phyloP scores from a whole-genome alignment of 2,329 filamentous ascomycete species.

The Mycocentrospora acerina region DNA sequence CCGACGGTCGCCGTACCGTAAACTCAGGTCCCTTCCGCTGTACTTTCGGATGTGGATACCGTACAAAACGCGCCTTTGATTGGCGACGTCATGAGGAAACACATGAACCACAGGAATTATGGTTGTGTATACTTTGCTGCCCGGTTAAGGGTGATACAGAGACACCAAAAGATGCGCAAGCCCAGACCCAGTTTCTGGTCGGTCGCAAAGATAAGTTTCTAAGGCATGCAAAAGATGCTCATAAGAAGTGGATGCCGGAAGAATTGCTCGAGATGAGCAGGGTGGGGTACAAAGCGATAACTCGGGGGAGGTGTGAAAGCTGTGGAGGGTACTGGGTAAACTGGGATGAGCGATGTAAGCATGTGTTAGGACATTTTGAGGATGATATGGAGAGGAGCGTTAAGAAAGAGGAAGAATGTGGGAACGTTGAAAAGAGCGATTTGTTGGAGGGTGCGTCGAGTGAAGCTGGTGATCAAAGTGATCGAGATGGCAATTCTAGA shows the following conservation, averaged over 20 bases:
- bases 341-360: slow-evolving; percentile 27
- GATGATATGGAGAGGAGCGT: slow-evolving; percentile 8
- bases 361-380: slow-evolving; percentile 24
- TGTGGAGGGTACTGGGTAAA: slow-evolving; percentile 10
- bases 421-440: not conserved
- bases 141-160: slow-evolving; percentile 4
- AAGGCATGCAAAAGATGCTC: slow-evolving; percentile 18
- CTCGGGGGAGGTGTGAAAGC: slow-evolving; percentile 12
- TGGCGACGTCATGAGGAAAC: slow-evolving; percentile 33
- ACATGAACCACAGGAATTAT: slow-evolving; percentile 29
- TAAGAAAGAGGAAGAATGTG: slow-evolving; percentile 2
- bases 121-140: slow-evolving; percentile 21
- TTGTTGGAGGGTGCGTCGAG: not conserved
- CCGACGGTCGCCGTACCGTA: slow-evolving; percentile 23
- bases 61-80: slow-evolving; percentile 24
- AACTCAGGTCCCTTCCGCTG: slow-evolving; percentile 24
- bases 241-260: slow-evolving; percentile 12
- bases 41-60: slow-evolving; percentile 28
- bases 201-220: slow-evolving; percentile 29
- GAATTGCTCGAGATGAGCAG: slow-evolving; percentile 16
- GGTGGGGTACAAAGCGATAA: slow-evolving; percentile 14
- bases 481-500: not conserved
- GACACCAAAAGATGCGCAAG: not conserved
- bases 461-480: not conserved
- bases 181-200: slow-evolving; percentile 18